phyloP scores from a whole-genome alignment of 2,329 filamentous ascomycete species.

The Myrmaecium sp. region DNA sequence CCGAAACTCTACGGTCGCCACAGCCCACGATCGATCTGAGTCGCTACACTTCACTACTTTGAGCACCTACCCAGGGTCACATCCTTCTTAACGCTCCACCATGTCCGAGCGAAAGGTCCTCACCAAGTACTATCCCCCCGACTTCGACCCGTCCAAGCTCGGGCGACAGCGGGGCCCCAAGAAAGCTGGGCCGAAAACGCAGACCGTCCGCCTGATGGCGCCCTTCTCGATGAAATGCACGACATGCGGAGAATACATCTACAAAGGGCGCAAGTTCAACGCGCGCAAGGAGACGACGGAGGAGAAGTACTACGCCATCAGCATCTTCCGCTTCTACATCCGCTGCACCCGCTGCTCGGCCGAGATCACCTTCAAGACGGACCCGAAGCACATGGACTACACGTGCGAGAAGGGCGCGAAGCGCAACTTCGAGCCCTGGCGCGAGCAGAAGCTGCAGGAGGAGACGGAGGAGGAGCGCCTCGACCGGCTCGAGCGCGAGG shows the following conservation, averaged over 20 bases:
- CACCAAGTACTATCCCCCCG: slow-evolving; percentile 48
- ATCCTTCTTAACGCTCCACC: slow-evolving; percentile 12
- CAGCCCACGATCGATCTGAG: no score
- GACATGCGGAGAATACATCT: slow-evolving; percentile 63
- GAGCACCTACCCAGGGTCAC: neutral
- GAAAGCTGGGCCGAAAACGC: slow-evolving; percentile 58
- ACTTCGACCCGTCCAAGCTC: slow-evolving; percentile 80
- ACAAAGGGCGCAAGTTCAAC: slow-evolving; percentile 91
- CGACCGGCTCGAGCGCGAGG: slow-evolving; percentile 66
- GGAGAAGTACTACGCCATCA: slow-evolving; percentile 75
- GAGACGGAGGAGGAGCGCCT: slow-evolving; percentile 81
- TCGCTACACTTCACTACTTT: neutral
- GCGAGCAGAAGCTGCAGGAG: slow-evolving; percentile 45
- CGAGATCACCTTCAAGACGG: slow-evolving; percentile 86
- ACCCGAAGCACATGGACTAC: slow-evolving; percentile 92
- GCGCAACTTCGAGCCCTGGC: slow-evolving; percentile 87
- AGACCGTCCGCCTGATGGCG: slow-evolving; percentile 81
- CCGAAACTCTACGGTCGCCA: no score
- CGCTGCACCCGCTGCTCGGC: slow-evolving; percentile 71
- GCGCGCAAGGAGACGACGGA: slow-evolving; percentile 83
- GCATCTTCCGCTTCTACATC: slow-evolving; percentile 77
- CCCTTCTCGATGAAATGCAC: slow-evolving; percentile 69
- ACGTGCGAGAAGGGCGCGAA: slow-evolving; percentile 65
- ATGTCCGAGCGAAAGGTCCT: slow-evolving; percentile 85
- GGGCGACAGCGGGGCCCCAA: slow-evolving; percentile 52